Base-by-base conservation (phyloP, 805 yeast species). In the Candida peoriensis region DNA sequence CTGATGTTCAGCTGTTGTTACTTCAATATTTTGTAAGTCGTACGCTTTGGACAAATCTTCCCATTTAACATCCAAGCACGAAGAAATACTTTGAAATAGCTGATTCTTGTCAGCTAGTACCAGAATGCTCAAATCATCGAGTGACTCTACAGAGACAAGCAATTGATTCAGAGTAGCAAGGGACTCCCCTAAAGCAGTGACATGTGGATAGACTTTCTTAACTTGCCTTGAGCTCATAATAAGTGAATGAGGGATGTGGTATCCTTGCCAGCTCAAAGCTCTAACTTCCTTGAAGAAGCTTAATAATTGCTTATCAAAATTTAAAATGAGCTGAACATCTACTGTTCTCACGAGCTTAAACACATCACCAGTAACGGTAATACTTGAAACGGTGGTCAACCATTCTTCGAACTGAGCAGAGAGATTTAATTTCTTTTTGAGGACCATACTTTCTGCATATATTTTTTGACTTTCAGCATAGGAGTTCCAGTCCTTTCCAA, bases 391-490 rank as follows among this genome's bases (percentile, higher is more conserved):
- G 2, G 55, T 47, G 1, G 41, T 33, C 0, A 72, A 32, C 93
- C 95, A 87, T 2, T 53, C 48, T 0, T 63, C 55, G 33, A 68
- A 70, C 0, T 71, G 44, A 0, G 36, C 39, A 19, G 66, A 56
- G 0, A 75, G 50, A 32, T 79, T 63, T 9, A 78, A 55, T 31
- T 68, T 72, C 17, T 62, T 56, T n/a, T 63, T 47, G 31, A 83
- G 62, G 0, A 61, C 55, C 3, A 53, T 45, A 17, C 74, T 65
- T 39, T 76, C 84, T 2, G 62, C 54, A 9, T 70, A 61, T 1
- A 90, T 70, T 41, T 70, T 73, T 34, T 68, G 70, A 0, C 96
- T 96, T 34, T 79, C 87, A 3, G 79, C 71, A 38, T 74, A 76
- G 8, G 65, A 58, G 15, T 55, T 59, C 89, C 89, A 81, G 7